Evolutionary conservation across 2,329 filamentous ascomycete genomes (phyloP).

Genomic region (Fusarium sp.): DNA sequence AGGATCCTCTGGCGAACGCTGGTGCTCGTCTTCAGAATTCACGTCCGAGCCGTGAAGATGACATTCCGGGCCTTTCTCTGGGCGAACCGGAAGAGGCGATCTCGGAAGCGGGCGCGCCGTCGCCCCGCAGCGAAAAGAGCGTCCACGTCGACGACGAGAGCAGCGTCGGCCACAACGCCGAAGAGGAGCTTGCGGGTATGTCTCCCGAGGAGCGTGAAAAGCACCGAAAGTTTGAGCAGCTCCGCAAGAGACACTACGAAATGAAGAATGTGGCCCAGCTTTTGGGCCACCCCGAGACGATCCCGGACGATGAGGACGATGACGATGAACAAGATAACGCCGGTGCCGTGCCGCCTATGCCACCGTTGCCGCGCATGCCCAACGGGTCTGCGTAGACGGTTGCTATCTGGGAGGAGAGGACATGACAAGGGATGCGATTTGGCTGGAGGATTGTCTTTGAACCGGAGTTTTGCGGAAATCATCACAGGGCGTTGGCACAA

Average conservation of each 20-base stretch:
- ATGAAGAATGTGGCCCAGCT: conserved; percentile 94
- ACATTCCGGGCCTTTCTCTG: conserved; percentile 90
- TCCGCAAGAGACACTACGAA: conserved; percentile 97
- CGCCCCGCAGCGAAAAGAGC: conserved; percentile 64
- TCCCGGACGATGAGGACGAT: conserved; percentile 69
- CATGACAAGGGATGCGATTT: conserved; percentile 20
- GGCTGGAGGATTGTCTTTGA: conserved; percentile 22
- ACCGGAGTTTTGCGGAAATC: conserved; percentile 44
- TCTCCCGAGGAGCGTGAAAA: conserved; percentile 83
- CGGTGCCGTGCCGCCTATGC: conserved; percentile 50
- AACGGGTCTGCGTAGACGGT: conserved; percentile 47
- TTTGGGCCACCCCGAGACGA: conserved; percentile 75
- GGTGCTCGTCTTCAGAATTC: conserved; percentile 44
- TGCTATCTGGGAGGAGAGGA: conserved; percentile 4
- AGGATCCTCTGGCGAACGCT: conserved; percentile 50
- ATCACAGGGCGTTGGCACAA: conserved; percentile 42
- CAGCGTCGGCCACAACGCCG: conserved; percentile 65
- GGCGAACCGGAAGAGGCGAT: conserved; percentile 87
- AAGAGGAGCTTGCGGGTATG: conserved; percentile 62
- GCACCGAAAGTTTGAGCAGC: conserved; percentile 87
- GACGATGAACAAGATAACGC: conserved; percentile 63
- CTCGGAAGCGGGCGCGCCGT: conserved; percentile 55
- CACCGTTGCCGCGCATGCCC: conserved; percentile 55
- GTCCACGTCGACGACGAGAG: conserved; percentile 78
- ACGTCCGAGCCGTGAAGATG: conserved; percentile 63